phyloP scores from a whole-genome alignment of 1,284 basidiomycete genomes.

The Cryptococcus sp. region DNA sequence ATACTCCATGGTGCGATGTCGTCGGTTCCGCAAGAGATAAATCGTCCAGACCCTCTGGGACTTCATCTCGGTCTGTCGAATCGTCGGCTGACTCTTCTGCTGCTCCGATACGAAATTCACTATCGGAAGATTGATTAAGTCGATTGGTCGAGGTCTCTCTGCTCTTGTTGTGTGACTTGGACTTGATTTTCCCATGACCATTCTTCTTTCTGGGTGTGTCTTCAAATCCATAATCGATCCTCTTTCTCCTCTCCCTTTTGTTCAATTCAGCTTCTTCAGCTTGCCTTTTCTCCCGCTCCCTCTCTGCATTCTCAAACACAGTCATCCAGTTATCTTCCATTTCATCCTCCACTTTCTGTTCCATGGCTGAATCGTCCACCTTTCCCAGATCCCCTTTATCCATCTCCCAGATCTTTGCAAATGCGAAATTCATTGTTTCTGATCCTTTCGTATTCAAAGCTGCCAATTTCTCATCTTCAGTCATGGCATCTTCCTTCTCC shows the following conservation, averaged over 20 bases:
- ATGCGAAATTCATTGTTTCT: conserved; percentile 60
- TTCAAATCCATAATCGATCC: conserved; percentile 3
- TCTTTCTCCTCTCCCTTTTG: conserved; percentile 6
- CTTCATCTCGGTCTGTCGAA: conserved; percentile 5
- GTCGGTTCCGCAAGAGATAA: not conserved
- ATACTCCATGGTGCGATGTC: not conserved
- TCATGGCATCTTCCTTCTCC: conserved; percentile 7
- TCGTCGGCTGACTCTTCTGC: conserved; percentile 7
- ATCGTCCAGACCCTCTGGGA: conserved; percentile 5
- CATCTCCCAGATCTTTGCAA: conserved; percentile 83
- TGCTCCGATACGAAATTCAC: conserved; percentile 14
- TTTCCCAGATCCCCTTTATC: conserved; percentile 58
- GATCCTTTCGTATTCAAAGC: conserved; percentile 2
- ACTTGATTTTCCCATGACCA: too few relatives aligned
- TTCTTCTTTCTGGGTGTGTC: conserved; percentile 9
- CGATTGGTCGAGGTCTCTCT: not conserved
- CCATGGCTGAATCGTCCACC: conserved; percentile 50
- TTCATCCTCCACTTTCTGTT: conserved; percentile 9
- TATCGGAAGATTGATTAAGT: conserved; percentile 10
- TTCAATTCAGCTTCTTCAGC: conserved; percentile 12
- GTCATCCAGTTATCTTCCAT: conserved; percentile 64
- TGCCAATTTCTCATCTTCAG: conserved; percentile 9
- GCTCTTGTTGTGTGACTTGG: conserved; percentile 10
- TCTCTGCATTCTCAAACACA: conserved; percentile 34
- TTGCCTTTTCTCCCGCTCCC: conserved; percentile 23